Percentiles rank a stretch among this genome's conserved stretches.
phyloP scores from a whole-genome alignment of 768 basidiomycete genomes.

The Tricholoma terreum region DNA sequence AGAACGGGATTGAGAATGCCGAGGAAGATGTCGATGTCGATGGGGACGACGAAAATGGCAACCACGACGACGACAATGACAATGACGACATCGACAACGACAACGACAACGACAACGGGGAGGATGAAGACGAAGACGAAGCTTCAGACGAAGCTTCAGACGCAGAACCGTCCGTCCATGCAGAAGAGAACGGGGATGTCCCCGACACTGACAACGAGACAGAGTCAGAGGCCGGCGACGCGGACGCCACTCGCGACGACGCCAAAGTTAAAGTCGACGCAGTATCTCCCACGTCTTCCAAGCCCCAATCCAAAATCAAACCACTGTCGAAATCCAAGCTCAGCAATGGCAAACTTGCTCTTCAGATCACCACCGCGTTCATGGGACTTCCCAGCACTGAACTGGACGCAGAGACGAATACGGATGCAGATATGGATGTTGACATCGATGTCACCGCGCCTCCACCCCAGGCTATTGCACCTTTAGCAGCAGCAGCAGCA shows the following conservation, averaged over 20 bases:
- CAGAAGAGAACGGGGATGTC: slow-evolving; percentile 1
- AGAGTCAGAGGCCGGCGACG: slow-evolving; percentile 23
- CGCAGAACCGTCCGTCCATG: slow-evolving; percentile 5
- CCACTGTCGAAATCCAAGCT: neutral
- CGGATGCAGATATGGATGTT: slow-evolving; percentile 10
- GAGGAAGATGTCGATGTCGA: neutral
- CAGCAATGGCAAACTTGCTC: neutral
- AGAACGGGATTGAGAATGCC: neutral
- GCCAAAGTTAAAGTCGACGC: slow-evolving; percentile 19
- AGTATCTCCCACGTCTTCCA: neutral
- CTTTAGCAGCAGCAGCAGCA: slow-evolving; percentile 35
- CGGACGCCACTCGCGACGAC: neutral
- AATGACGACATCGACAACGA: slow-evolving; percentile 6
- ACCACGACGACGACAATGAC: neutral
- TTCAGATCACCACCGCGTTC: neutral
- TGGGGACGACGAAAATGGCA: too few relatives aligned
- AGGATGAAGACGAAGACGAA: slow-evolving; percentile 15
- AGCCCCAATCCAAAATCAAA: neutral
- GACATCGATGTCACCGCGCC: slow-evolving; percentile 33
- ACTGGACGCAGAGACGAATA: neutral
- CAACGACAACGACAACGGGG: slow-evolving; percentile 15
- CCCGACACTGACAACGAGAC: slow-evolving; percentile 22
- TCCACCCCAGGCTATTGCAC: slow-evolving; percentile 23
- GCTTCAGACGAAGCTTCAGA: slow-evolving; percentile 16
- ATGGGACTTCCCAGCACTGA: neutral